phyloP scores from a whole-genome alignment of 2,329 filamentous ascomycete species.

The Aspergillus aculeatinus region DNA sequence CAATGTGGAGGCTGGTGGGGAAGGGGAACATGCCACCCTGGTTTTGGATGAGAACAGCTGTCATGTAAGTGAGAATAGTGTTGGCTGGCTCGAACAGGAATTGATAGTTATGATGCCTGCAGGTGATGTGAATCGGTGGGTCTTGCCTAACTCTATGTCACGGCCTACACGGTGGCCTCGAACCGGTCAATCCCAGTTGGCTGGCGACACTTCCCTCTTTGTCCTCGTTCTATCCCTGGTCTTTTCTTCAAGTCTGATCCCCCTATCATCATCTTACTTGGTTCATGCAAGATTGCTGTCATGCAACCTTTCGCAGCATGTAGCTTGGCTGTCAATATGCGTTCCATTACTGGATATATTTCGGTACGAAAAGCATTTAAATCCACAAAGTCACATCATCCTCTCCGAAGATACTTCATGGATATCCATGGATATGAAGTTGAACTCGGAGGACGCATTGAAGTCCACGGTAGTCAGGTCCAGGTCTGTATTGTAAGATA shows the following conservation, averaged over 20 bases:
- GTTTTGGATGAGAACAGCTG: constrained; percentile 11
- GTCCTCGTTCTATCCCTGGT: not conserved
- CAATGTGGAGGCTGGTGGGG: constrained; percentile 24
- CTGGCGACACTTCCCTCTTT: not conserved
- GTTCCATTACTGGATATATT: not conserved
- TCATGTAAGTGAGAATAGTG: constrained; percentile 12
- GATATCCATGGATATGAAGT: too few species aligned
- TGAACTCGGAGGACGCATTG: too few species aligned
- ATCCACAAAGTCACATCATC: not conserved
- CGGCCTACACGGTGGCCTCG: not conserved
- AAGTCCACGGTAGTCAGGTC: too few species aligned
- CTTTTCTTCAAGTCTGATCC: not conserved
- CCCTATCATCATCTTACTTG: not conserved
- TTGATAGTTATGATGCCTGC: constrained; percentile 4
- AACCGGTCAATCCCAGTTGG: not conserved
- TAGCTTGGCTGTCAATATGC: not conserved
- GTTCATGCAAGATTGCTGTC: not conserved
- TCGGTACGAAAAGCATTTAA: not conserved
- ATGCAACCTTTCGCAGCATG: not conserved
- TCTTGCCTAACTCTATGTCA: not conserved
- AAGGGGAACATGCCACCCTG: constrained; percentile 21
- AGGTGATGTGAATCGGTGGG: constrained; percentile 33
- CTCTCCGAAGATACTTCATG: not conserved
- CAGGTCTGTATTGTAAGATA: too few species aligned
- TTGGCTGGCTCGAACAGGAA: not conserved